These are phyloP conservation scores for Teratosphaeria zuluensis DNA, from an alignment of 2,329 filamentous ascomycete species.

Conservation along the genomic window DNA sequence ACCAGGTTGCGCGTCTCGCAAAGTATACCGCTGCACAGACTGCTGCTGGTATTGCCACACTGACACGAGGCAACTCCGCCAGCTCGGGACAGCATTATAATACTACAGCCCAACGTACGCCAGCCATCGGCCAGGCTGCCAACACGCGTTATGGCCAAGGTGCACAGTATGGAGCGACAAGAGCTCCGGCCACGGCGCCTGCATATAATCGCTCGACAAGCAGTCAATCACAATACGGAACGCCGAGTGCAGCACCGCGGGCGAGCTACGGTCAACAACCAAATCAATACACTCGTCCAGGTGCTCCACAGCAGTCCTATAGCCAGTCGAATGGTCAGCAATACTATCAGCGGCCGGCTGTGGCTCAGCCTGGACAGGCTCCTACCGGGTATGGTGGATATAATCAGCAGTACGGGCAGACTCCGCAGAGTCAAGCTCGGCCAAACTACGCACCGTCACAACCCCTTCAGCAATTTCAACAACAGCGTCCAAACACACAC, in stretches of 20 bases:
- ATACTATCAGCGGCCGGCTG: slow-evolving; percentile 13
- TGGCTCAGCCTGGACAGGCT: slow-evolving; percentile 8
- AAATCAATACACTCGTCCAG: slow-evolving; percentile 19
- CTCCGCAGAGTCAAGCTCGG: slow-evolving; percentile 15
- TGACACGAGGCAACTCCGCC: slow-evolving; percentile 20
- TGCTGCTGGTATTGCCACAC: slow-evolving; percentile 20
- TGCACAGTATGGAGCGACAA: slow-evolving; percentile 11
- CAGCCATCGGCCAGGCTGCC: slow-evolving; percentile 25
- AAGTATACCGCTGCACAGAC: slow-evolving; percentile 29
- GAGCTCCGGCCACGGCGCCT: slow-evolving; percentile 18
- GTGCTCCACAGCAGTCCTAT: slow-evolving; percentile 13
- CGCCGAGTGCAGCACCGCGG: slow-evolving; percentile 14
- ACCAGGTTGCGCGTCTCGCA: slow-evolving; percentile 46
- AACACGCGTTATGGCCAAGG: slow-evolving; percentile 26
- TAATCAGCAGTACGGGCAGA: slow-evolving; percentile 12
- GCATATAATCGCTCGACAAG: slow-evolving; percentile 20
- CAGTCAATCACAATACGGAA: slow-evolving; percentile 18
- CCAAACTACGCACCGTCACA: slow-evolving; percentile 12
- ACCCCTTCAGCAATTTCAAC: slow-evolving; percentile 15
- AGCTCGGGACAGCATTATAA: slow-evolving; percentile 23
- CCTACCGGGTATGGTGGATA: slow-evolving; percentile 13
- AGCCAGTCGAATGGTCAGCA: slow-evolving; percentile 16
- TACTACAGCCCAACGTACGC: slow-evolving; percentile 22
- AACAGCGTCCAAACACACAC: slow-evolving; percentile 10
- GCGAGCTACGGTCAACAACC: slow-evolving; percentile 14